A percentile compares a stretch with the other conserved stretches of the same genome.
Conservation (phyloP, 441 rosid species). For the Pelargonium myrrhifolium region DNA sequence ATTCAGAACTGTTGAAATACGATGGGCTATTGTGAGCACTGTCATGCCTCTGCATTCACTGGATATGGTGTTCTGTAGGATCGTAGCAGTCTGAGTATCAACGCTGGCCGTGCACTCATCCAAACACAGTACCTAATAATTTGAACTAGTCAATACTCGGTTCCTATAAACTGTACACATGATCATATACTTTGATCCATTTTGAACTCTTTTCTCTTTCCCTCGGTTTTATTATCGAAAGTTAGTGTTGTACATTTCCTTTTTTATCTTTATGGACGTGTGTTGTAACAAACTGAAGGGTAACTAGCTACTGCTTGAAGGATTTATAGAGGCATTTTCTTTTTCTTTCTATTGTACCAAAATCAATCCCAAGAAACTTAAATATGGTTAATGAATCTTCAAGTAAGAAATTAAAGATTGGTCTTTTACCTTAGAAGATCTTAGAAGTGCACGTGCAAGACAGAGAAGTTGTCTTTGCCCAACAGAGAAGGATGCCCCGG, state of each 20-base stretch:
- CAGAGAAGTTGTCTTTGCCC: conserved; percentile 96
- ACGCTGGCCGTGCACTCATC: conserved; percentile 92
- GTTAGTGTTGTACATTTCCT: no score
- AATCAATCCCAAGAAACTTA: background rate
- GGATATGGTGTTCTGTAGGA: conserved; percentile 64
- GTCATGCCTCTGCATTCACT: conserved; percentile 68
- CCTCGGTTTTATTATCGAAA: no score
- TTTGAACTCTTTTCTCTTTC: no score
- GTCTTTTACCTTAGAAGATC: conserved; percentile 62
- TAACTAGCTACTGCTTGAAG: background rate
- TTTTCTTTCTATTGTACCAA: background rate
- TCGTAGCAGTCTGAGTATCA: conserved; percentile 65
- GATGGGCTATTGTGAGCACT: conserved; percentile 84
- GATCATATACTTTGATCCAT: background rate
- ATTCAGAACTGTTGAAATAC: conserved; percentile 70
- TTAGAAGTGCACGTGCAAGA: conserved; percentile 87
- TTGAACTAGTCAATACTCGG: conserved; percentile 8
- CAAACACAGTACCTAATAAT: conserved; percentile 67
- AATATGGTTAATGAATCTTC: no score
- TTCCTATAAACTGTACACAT: background rate
- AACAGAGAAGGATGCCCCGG: conserved; percentile 69
- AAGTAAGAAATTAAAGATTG: background rate
- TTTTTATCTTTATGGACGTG: no score
- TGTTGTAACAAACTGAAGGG: no score
- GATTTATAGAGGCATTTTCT: background rate